Conservation (phyloP, 257 asterid genomes). For the Cordia subcordata region DNA sequence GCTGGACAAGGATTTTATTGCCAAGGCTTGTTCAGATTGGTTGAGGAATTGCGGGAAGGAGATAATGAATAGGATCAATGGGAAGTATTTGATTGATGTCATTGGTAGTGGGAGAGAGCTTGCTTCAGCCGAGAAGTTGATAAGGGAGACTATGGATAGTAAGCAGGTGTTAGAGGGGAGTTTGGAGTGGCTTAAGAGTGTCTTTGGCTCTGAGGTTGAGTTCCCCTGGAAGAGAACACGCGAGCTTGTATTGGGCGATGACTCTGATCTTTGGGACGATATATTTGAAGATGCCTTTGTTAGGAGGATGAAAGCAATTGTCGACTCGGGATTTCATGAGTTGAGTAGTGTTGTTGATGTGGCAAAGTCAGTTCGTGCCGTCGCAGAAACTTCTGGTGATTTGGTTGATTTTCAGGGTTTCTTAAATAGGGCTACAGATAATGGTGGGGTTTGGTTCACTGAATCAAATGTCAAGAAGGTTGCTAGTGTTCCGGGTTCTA, state of each 20-base stretch:
- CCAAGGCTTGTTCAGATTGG: slow-evolving; percentile 90
- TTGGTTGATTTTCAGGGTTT: slow-evolving; percentile 49
- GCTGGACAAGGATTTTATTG: slow-evolving; percentile 61
- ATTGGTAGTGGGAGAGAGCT: slow-evolving; percentile 82
- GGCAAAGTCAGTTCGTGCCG: slow-evolving; percentile 55
- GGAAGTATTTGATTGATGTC: slow-evolving; percentile 76
- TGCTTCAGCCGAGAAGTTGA: slow-evolving; percentile 81
- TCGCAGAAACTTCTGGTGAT: slow-evolving; percentile 46
- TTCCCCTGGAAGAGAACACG: slow-evolving; percentile 93
- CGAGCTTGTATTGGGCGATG: slow-evolving; percentile 95
- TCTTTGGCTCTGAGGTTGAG: slow-evolving; percentile 96
- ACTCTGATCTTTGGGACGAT: slow-evolving; percentile 96
- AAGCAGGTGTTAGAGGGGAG: slow-evolving; percentile 93
- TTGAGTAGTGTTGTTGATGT: slow-evolving; percentile 61
- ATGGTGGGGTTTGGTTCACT: slow-evolving; percentile 95
- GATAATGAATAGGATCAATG: slow-evolving; percentile 66
- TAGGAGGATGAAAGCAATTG: slow-evolving; percentile 83
- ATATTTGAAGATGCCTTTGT: slow-evolving; percentile 91
- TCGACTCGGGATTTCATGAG: slow-evolving; percentile 64
- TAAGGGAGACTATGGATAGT: slow-evolving; percentile 88
- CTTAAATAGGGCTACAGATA: slow-evolving; percentile 43
- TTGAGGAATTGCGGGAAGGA: slow-evolving; percentile 88
- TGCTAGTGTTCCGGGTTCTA: slow-evolving; percentile 41
- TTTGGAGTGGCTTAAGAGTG: slow-evolving; percentile 96
- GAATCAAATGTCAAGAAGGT: slow-evolving; percentile 57